These are phyloP conservation scores for Coniochaeta sp. DNA, from an alignment of 2,329 filamentous ascomycete genomes.

Conservation along the genomic window DNA sequence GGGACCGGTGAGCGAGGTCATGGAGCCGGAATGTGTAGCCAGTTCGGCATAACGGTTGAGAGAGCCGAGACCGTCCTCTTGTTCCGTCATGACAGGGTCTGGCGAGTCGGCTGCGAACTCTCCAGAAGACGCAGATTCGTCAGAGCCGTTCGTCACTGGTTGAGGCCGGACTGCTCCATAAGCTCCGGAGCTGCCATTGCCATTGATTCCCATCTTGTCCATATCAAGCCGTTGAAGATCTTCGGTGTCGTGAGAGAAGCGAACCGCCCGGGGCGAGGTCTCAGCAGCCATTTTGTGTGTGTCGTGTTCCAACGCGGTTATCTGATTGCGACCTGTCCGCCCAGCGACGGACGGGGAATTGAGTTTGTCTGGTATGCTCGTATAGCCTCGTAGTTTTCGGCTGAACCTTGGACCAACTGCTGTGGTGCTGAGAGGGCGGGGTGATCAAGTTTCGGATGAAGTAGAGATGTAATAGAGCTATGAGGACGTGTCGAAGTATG, in stretches of 20 bases:
- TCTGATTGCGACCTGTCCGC: no score
- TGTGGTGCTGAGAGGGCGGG: no score
- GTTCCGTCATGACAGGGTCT: constrained; percentile 37
- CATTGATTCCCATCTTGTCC: constrained; percentile 28
- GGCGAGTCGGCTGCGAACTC: constrained; percentile 38
- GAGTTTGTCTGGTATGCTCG: no score
- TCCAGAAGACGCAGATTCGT: constrained; percentile 39
- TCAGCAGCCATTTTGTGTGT: constrained; percentile 33
- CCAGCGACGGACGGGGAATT: no score
- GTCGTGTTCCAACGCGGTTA: no score
- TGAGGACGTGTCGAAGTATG: background rate
- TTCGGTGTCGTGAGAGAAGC: constrained; percentile 47
- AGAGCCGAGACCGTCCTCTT: constrained; percentile 42
- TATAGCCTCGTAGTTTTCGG: no score
- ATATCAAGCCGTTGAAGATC: constrained; percentile 33
- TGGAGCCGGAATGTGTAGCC: constrained; percentile 29
- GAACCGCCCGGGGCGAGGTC: constrained; percentile 46
- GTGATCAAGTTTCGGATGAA: no score
- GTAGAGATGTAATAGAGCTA: background rate
- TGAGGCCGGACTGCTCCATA: constrained; percentile 12
- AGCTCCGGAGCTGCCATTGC: constrained; percentile 13
- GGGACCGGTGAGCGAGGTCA: constrained; percentile 34
- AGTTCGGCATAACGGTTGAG: constrained; percentile 37
- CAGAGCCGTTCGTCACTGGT: constrained; percentile 35
- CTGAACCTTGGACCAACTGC: no score